Percentiles rank a stretch among this genome's conserved stretches.
Conservation (phyloP, 192 early-diverging fungal species). For the Tieghemiomyces parasiticus region DNA sequence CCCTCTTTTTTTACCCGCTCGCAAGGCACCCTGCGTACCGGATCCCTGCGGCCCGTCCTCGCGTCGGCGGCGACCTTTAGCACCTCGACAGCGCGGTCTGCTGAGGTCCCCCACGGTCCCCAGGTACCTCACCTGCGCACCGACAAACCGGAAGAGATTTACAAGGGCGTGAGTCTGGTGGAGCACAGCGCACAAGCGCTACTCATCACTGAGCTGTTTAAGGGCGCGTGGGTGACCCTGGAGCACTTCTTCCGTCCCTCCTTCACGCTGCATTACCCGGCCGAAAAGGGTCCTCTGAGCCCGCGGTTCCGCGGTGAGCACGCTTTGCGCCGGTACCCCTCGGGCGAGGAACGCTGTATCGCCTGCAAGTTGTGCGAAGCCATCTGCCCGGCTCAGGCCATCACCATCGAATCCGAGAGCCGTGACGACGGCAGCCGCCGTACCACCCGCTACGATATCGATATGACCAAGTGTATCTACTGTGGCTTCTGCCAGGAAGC, state of each 20-base stretch:
- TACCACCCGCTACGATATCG: constrained; percentile 96
- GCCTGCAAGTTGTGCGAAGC: constrained; percentile 97
- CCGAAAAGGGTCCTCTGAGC: constrained; percentile 84
- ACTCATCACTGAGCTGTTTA: constrained; percentile 79
- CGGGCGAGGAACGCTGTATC: constrained; percentile 96
- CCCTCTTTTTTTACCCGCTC: too few relatives aligned
- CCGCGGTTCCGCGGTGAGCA: constrained; percentile 96
- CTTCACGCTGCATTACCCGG: constrained; percentile 93
- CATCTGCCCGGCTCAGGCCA: constrained; percentile 94
- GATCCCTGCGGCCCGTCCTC: too few relatives aligned
- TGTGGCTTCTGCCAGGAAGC: constrained; percentile 97
- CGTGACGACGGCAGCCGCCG: constrained; percentile 87
- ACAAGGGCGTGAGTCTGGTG: constrained; percentile 13
- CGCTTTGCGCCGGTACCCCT: constrained; percentile 85
- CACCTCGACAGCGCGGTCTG: background rate
- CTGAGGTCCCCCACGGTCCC: background rate
- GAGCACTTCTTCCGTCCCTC: constrained; percentile 91
- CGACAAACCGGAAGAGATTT: constrained; percentile 4
- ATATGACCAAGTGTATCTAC: constrained; percentile 98
- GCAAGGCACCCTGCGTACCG: too few relatives aligned
- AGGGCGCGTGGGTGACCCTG: constrained; percentile 82
- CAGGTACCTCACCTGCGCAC: background rate
- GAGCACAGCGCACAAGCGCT: constrained; percentile 59
- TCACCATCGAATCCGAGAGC: constrained; percentile 94
- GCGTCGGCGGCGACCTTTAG: background rate